These are phyloP conservation scores for Phoenix dactylifera DNA, from an alignment of 176 grass and related monocot species.

Conservation along the genomic window DNA sequence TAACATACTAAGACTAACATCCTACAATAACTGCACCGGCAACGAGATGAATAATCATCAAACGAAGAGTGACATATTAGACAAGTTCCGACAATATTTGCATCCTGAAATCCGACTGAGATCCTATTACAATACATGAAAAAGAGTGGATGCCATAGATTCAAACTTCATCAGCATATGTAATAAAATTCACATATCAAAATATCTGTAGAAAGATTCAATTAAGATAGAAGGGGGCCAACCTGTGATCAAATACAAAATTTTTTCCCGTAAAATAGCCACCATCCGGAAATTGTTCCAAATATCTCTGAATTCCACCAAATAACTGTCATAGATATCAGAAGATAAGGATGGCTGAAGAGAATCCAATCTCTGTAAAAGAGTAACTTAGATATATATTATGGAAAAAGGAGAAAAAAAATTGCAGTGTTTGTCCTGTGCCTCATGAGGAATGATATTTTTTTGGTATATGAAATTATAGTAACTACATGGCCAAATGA, in stretches of 20 bases:
- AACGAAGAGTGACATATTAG: constrained; percentile 62
- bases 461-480: too few species aligned
- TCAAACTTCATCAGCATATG: too few species aligned
- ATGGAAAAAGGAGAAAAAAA: too few species aligned
- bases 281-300: constrained; percentile 81
- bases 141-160: constrained; percentile 14
- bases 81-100: constrained; percentile 53
- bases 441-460: too few species aligned
- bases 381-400: too few species aligned
- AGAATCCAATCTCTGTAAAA: not conserved
- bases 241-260: constrained; percentile 98
- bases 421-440: too few species aligned
- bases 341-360: constrained; percentile 9
- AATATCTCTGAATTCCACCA: constrained; percentile 92
- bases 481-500: too few species aligned
- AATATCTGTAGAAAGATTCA: too few species aligned
- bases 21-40: constrained; percentile 63
- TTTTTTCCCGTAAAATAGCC: constrained; percentile 97
- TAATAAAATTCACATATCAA: too few species aligned
- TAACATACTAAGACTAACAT: constrained; percentile 79
- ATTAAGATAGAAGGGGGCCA: too few species aligned
- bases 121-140: constrained; percentile 36
- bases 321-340: constrained; percentile 44
- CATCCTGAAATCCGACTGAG: constrained; percentile 61
- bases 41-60: constrained; percentile 75